Evolutionary conservation across 176 grass and related monocot genomes (phyloP).

Genomic region (Oryza glaberrima): DNA sequence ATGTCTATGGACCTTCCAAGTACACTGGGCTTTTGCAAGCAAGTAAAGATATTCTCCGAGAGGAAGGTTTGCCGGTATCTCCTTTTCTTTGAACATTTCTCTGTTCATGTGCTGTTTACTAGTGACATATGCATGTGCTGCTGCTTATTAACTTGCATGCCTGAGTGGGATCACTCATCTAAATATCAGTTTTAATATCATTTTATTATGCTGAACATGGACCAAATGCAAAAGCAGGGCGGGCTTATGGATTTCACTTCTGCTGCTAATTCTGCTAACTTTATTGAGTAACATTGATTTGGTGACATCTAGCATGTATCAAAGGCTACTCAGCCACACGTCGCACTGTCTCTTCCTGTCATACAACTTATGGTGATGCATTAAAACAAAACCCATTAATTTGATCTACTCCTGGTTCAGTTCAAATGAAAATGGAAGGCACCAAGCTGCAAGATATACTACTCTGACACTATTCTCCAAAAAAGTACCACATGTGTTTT

Average conservation of each 20-base stretch:
- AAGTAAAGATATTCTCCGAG: slow-evolving; percentile 86
- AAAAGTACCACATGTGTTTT: not conserved
- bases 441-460: not conserved
- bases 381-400: not conserved
- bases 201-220: not conserved
- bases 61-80: slow-evolving; percentile 97
- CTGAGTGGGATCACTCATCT: not conserved
- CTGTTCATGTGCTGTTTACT: not conserved
- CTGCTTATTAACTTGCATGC: slow-evolving; percentile 16
- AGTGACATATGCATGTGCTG: not conserved
- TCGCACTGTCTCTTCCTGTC: not conserved
- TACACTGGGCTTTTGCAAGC: slow-evolving; percentile 91
- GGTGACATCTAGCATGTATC: not conserved
- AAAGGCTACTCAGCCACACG: not conserved
- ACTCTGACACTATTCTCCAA: not conserved
- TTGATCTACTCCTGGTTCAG: not conserved
- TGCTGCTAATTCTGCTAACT: not conserved
- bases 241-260: not conserved
- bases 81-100: slow-evolving; percentile 34
- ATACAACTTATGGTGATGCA: not conserved
- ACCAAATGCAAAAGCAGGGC: not conserved
- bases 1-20: slow-evolving; percentile 72
- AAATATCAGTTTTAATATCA: slow-evolving; percentile 12
- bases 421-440: not conserved
- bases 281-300: not conserved